Base-by-base conservation (phyloP, 1,284 basidiomycete genomes). In the Naganishia cerealis region DNA sequence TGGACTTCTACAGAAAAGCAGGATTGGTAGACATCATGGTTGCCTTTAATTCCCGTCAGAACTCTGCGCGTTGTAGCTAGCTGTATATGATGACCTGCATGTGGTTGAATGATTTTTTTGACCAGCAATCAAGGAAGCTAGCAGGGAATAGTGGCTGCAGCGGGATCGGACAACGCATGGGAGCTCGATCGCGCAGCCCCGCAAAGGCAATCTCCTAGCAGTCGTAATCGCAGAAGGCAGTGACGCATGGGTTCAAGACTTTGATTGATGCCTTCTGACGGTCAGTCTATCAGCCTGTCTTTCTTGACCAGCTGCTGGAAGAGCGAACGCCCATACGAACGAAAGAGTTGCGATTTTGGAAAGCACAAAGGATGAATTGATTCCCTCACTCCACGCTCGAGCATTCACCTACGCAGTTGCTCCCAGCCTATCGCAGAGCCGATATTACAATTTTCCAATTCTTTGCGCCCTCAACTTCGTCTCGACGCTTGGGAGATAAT, bases 1-100 rank as follows among this genome's bases (percentile, higher is more conserved):
- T 76, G 65, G 79, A 81, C 62, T 80, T 75, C 68, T 80, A 78
- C 68, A 61, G 75, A 55, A 71, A 77, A 46, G 67, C 68, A 15
- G 70, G 68, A 26, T 26, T 76, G 36, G 72, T 72, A n/a, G 72
- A 73, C 29, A 57, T 77, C 57, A 62, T 77, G 53, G 65, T 78
- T 0, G 66, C 71, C 15, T 76, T 76, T 71, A 79, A 76, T 72
- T 24, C 46, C 21, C 46, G 15, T 7, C n/a, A 13, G 18, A 50
- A 50, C 21, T 50, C 18, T 8, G 21, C 9, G 21, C n/a, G 46
- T 24, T 50, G 21, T 50, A 50, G 4, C 8, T 24, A 13, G 24
- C 24, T 24, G 21, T 2, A 50, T 46, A 50, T 24, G 46, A 21
- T 6, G 29, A 6, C 3, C 6, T 6, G 29, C 6, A 33, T 33